phyloP scores from a whole-genome alignment of 305 asterid genomes.

The Fraxinus ornus region DNA sequence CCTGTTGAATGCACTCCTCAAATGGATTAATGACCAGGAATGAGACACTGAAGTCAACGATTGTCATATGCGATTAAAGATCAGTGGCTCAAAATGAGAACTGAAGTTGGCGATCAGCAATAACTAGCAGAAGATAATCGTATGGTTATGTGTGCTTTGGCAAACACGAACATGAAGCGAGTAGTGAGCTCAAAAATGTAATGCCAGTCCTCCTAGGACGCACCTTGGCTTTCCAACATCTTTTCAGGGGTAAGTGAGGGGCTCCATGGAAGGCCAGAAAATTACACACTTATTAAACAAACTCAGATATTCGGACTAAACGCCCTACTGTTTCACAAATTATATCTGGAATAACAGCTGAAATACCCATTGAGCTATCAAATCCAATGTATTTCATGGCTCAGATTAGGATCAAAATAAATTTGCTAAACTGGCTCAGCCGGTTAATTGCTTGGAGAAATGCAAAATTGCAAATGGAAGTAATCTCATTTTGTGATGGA shows the following conservation, averaged over 20 bases:
- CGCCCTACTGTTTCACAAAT: neutral
- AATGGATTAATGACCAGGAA: constrained; percentile 16
- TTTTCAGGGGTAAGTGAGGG: neutral
- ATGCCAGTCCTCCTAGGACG: neutral
- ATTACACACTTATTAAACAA: neutral
- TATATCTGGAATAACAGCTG: neutral
- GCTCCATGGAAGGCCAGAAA: constrained; percentile 12
- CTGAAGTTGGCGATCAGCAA: neutral
- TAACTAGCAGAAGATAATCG: neutral
- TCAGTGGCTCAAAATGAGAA: constrained; percentile 12
- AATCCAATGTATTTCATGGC: neutral
- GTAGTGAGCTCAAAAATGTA: neutral
- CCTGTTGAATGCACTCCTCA: constrained; percentile 6
- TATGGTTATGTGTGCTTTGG: neutral
- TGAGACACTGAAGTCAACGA: constrained; percentile 10
- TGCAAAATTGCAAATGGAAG: neutral
- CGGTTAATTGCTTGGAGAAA: neutral
- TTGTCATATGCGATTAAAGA: constrained; percentile 12
- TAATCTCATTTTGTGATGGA: neutral
- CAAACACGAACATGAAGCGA: constrained; percentile 3
- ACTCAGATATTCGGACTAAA: neutral
- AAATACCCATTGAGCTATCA: neutral
- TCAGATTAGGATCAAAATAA: neutral
- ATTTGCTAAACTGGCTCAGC: neutral
- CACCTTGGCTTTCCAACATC: neutral